These are phyloP conservation scores for Solanum neorickii DNA, from an alignment of 257 asterid genomes.

Conservation along the genomic window DNA sequence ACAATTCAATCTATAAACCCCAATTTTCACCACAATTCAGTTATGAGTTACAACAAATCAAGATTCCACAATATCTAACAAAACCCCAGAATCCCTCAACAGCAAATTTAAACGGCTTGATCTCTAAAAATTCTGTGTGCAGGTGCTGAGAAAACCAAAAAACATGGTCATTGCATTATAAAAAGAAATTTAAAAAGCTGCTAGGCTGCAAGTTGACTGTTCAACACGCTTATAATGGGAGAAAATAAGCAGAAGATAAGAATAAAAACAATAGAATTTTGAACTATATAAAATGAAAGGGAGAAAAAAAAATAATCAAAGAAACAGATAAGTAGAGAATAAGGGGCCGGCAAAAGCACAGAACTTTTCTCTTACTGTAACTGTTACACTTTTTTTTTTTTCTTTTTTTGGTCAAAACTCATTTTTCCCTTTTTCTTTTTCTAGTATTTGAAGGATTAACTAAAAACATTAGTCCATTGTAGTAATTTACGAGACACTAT, in stretches of 20 bases:
- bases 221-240: conserved; percentile 42
- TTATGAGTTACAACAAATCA: not conserved
- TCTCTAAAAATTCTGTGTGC: not conserved
- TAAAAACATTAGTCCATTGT: not conserved
- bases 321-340: not conserved
- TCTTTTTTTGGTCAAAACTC: not conserved
- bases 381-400: not conserved
- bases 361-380: conserved; percentile 10
- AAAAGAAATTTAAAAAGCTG: conserved; percentile 9
- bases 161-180: conserved; percentile 11
- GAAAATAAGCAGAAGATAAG: not conserved
- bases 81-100: not conserved
- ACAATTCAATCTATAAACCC: not conserved
- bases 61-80: not conserved
- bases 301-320: not conserved
- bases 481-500: too few species aligned
- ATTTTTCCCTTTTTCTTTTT: not conserved
- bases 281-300: not conserved
- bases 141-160: not conserved
- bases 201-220: conserved; percentile 44
- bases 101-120: not conserved
- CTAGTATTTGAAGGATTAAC: not conserved
- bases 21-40: not conserved
- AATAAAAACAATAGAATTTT: not conserved
- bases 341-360: conserved; percentile 27